These are phyloP conservation scores for Gaeumannomyces tritici DNA, from an alignment of 2,329 filamentous ascomycete species.

Conservation along the genomic window DNA sequence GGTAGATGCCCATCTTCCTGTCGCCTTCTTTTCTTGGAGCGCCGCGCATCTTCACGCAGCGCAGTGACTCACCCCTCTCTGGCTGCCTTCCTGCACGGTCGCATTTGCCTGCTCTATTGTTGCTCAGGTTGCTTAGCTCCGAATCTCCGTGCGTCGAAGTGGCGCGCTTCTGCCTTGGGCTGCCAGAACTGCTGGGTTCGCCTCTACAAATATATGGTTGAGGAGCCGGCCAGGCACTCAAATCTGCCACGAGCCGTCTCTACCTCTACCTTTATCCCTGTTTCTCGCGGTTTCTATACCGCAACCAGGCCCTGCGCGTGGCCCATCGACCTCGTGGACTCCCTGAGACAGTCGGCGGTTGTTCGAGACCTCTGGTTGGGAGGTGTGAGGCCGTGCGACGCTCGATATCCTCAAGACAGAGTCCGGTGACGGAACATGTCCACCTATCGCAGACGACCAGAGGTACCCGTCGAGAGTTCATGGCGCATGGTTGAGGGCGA, in stretches of 20 bases:
- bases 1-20: background rate
- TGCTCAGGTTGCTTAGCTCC: background rate
- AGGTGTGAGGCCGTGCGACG: too few species aligned
- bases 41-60: background rate
- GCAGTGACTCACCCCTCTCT: background rate
- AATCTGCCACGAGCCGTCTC: background rate
- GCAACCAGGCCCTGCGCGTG: background rate
- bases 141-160: background rate
- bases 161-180: background rate
- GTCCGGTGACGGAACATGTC: background rate
- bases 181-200: background rate
- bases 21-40: background rate
- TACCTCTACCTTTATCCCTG: background rate
- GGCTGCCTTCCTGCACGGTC: background rate
- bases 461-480: conserved; percentile 39
- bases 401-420: background rate
- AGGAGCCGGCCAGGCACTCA: background rate
- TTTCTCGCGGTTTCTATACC: background rate
- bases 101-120: background rate
- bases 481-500: conserved; percentile 54
- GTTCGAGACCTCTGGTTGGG: too few species aligned
- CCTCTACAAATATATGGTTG: background rate
- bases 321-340: background rate
- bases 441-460: conserved; percentile 10
- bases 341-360: background rate